Evolutionary conservation across 176 grass and related monocot genomes (phyloP).

Genomic region (Alopecurus myosuroides): DNA sequence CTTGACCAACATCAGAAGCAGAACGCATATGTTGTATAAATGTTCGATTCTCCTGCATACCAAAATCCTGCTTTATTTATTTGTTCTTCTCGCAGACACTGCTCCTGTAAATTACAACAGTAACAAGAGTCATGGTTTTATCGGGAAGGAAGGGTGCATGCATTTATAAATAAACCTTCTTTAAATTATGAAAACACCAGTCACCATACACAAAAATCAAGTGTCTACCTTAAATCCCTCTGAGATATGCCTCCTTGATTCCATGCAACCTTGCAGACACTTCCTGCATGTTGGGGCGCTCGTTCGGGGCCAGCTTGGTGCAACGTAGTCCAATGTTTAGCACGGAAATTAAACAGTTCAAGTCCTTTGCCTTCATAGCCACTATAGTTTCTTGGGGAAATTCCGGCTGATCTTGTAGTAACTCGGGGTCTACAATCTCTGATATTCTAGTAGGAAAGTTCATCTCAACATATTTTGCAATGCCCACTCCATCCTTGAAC

Average conservation of each 20-base stretch:
- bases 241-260: not conserved
- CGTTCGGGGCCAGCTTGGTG: not conserved
- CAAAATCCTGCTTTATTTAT: not conserved
- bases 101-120: not conserved
- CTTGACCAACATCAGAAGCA: not conserved
- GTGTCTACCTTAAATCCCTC: not conserved
- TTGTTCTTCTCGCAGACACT: not conserved
- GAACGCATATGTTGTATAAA: no score
- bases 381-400: not conserved
- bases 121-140: not conserved
- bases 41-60: not conserved
- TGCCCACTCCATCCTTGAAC: conserved; percentile 9
- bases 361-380: not conserved
- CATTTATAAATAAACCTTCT: not conserved
- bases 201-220: not conserved
- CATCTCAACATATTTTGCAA: conserved; percentile 6
- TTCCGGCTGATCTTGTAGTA: not conserved
- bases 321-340: conserved; percentile 7
- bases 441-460: conserved; percentile 16
- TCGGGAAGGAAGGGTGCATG: not conserved
- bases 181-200: not conserved
- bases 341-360: not conserved
- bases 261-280: conserved; percentile 4
- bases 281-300: conserved; percentile 19
- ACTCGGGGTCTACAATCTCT: conserved; percentile 21